Evolutionary conservation across 1,284 basidiomycete species (phyloP).

Genomic region (Earliella scabrosa): DNA sequence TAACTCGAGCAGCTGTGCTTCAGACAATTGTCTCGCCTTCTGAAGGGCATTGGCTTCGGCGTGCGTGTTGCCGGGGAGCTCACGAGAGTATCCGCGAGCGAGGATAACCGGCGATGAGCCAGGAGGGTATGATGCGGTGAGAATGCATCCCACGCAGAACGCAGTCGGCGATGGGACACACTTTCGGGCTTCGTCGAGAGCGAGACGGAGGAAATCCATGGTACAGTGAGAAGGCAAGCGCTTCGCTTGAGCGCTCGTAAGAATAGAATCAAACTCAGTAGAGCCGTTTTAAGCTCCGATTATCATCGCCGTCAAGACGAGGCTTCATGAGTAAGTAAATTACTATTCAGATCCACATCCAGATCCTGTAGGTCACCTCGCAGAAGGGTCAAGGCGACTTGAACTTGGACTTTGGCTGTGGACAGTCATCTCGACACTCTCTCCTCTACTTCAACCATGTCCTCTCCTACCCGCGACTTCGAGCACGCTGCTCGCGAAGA

Average conservation of each 20-base stretch:
- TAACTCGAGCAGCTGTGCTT: constrained; percentile 45
- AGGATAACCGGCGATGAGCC: constrained; percentile 56
- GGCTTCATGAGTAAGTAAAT: not conserved
- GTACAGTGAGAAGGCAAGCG: not conserved
- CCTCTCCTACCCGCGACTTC: constrained; percentile 48
- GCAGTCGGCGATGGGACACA: constrained; percentile 79
- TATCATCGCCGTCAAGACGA: not conserved
- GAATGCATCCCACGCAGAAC: constrained; percentile 93
- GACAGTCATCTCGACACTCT: constrained; percentile 17
- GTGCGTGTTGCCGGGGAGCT: constrained; percentile 95
- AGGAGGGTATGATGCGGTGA: constrained; percentile 57
- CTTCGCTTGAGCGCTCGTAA: not conserved
- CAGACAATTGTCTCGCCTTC: constrained; percentile 63
- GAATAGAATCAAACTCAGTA: not conserved
- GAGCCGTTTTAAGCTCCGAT: not conserved
- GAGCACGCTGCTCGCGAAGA: constrained; percentile 34
- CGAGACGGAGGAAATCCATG: constrained; percentile 58
- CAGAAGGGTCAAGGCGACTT: constrained; percentile 8
- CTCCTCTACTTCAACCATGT: constrained; percentile 49
- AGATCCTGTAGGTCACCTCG: constrained; percentile 14
- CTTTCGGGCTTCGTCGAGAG: constrained; percentile 75
- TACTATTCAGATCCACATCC: constrained; percentile 6
- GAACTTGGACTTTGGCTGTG: constrained; percentile 16
- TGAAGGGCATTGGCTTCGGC: constrained; percentile 94
- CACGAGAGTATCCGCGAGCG: constrained; percentile 88